These are phyloP conservation scores for Candida piceae DNA, from an alignment of 805 yeast genomes.

Conservation along the genomic window DNA sequence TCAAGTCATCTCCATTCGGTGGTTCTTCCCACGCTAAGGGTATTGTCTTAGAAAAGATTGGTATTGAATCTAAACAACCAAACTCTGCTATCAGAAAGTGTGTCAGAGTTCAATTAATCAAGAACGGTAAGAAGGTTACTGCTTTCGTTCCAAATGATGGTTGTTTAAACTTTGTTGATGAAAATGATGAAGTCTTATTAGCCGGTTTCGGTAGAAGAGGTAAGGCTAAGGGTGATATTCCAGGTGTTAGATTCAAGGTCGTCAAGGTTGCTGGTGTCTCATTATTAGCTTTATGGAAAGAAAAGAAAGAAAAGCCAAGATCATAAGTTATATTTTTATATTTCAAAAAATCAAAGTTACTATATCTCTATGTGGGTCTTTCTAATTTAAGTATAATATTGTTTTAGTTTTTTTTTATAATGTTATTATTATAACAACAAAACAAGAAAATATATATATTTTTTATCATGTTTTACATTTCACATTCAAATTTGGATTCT, in stretches of 20 bases:
- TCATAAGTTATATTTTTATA: conserved; percentile 51
- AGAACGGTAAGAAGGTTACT: conserved; percentile 99
- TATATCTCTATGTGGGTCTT: not conserved
- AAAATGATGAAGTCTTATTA: conserved; percentile 98
- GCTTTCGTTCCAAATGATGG: conserved; percentile 99
- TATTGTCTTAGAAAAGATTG: conserved; percentile 98
- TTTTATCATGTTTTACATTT: conserved; percentile 4
- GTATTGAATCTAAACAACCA: conserved; percentile 99
- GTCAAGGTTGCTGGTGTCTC: conserved; percentile 99
- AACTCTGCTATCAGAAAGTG: conserved; percentile 99
- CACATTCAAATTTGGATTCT: too few species aligned
- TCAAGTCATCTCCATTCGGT: conserved; percentile 99
- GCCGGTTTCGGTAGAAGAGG: conserved; percentile 99
- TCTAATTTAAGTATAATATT: not conserved
- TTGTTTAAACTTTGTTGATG: conserved; percentile 99
- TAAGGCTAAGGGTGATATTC: conserved; percentile 99
- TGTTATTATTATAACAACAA: not conserved
- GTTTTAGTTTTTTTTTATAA: conserved; percentile 2
- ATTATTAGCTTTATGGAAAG: conserved; percentile 99
- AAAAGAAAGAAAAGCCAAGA: conserved; percentile 99
- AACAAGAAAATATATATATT: conserved; percentile 2
- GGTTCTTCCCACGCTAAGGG: conserved; percentile 99
- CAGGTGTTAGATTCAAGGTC: conserved; percentile 99
- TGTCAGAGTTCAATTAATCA: conserved; percentile 99
- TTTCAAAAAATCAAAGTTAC: conserved; percentile 1